A percentile compares a stretch with the other conserved stretches of the same genome.
Evolutionary conservation across 2,329 filamentous ascomycete genomes (phyloP).

Genomic region (Fonsecaea pedrosoi): DNA sequence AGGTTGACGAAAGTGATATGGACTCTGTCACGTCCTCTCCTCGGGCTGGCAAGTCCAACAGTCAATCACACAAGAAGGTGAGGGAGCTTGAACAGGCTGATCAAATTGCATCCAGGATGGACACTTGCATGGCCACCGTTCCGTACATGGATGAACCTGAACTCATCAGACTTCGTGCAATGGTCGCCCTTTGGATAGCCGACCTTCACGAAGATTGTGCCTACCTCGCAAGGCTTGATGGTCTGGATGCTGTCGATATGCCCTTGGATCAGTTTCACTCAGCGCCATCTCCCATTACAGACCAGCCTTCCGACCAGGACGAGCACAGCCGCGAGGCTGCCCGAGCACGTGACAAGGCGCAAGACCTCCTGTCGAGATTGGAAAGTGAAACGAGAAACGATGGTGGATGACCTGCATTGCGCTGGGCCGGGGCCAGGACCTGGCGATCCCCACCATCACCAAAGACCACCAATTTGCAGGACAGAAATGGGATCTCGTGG

Average conservation of each 20-base stretch:
- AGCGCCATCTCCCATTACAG: neutral
- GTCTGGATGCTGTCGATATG: neutral
- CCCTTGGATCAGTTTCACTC: neutral
- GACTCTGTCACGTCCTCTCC: slow-evolving; percentile 30
- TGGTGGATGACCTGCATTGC: slow-evolving; percentile 23
- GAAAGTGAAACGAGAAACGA: slow-evolving; percentile 21
- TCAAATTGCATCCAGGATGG: slow-evolving; percentile 72
- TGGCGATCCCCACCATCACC: slow-evolving; percentile 9
- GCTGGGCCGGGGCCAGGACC: neutral
- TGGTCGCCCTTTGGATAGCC: slow-evolving; percentile 75
- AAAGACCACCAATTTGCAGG: neutral
- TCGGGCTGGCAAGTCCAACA: slow-evolving; percentile 7
- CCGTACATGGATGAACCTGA: slow-evolving; percentile 73
- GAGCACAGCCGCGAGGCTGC: slow-evolving; percentile 27
- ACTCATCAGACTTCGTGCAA: slow-evolving; percentile 73
- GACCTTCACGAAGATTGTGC: slow-evolving; percentile 60
- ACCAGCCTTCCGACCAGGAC: neutral
- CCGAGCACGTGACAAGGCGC: slow-evolving; percentile 29
- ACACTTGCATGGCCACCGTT: slow-evolving; percentile 70
- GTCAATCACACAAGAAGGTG: slow-evolving; percentile 37
- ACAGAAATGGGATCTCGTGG: slow-evolving; percentile 12
- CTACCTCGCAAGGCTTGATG: neutral
- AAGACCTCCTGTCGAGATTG: slow-evolving; percentile 21
- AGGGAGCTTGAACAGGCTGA: slow-evolving; percentile 63
- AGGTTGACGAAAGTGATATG: slow-evolving; percentile 45